Evolutionary conservation across 2,329 filamentous ascomycete species (phyloP).

Genomic region (Aspergillus brasiliensis): DNA sequence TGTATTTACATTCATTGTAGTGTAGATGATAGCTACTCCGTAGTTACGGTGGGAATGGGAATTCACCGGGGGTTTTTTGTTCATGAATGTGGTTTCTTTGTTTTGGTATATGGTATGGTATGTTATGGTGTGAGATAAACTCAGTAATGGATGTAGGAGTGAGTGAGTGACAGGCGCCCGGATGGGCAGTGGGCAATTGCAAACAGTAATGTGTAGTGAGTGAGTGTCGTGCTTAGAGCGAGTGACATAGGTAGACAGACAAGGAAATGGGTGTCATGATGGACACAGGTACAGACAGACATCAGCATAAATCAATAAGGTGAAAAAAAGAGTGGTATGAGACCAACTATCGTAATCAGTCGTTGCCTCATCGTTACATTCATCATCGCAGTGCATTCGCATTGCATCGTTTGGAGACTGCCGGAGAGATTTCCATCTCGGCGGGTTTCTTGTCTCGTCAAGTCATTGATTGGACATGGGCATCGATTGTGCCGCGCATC

Average conservation of each 20-base stretch:
- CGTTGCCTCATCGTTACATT: not conserved
- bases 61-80: too few relatives aligned
- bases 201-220: not conserved
- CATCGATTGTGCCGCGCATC: not conserved
- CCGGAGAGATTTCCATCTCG: not conserved
- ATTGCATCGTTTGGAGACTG: not conserved
- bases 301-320: not conserved
- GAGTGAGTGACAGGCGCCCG: too few relatives aligned
- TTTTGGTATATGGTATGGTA: too few relatives aligned
- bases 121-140: too few relatives aligned
- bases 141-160: too few relatives aligned
- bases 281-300: not conserved
- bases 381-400: not conserved
- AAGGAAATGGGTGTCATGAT: not conserved
- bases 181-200: not conserved
- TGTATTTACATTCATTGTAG: too few relatives aligned
- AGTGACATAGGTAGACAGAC: not conserved
- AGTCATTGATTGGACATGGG: not conserved
- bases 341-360: not conserved
- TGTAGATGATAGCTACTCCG: too few relatives aligned
- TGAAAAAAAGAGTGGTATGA: conserved; percentile 1
- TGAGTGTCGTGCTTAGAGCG: not conserved
- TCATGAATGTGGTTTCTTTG: too few relatives aligned
- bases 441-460: not conserved
- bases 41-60: too few relatives aligned